Evolutionary conservation across 1,284 basidiomycete species (phyloP).

Genomic region (Heterobasidion irregulare): DNA sequence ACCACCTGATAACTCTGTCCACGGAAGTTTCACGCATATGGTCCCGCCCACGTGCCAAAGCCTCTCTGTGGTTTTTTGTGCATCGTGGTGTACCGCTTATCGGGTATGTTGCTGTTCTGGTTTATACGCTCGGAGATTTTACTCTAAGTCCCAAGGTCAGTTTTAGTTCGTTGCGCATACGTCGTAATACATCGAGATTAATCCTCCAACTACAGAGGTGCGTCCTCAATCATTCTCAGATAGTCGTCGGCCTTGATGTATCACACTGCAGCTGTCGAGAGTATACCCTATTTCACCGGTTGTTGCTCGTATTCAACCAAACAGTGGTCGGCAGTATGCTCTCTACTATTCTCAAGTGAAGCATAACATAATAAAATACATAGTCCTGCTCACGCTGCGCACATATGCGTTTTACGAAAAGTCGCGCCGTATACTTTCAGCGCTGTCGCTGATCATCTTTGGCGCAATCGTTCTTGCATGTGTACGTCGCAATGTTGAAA

Average conservation of each 20-base stretch:
- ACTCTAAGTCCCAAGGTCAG: neutral
- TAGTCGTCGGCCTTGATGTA: no score
- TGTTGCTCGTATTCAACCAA: neutral
- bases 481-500: neutral
- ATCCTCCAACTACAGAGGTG: no score
- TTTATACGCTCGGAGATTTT: neutral
- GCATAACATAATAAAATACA: neutral
- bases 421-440: neutral
- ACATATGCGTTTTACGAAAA: neutral
- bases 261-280: no score
- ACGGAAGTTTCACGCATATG: neutral
- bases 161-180: neutral
- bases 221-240: no score
- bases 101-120: neutral
- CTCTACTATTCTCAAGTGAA: neutral
- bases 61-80: no score
- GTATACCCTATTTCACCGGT: neutral
- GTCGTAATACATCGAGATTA: neutral
- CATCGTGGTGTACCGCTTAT: neutral
- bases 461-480: neutral
- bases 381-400: neutral
- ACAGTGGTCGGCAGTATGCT: neutral
- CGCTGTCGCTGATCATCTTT: neutral
- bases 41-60: neutral
- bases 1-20: neutral